Evolutionary conservation across 106 monocot species (phyloP).

Genomic region (Dendrobium chrysotoxum): DNA sequence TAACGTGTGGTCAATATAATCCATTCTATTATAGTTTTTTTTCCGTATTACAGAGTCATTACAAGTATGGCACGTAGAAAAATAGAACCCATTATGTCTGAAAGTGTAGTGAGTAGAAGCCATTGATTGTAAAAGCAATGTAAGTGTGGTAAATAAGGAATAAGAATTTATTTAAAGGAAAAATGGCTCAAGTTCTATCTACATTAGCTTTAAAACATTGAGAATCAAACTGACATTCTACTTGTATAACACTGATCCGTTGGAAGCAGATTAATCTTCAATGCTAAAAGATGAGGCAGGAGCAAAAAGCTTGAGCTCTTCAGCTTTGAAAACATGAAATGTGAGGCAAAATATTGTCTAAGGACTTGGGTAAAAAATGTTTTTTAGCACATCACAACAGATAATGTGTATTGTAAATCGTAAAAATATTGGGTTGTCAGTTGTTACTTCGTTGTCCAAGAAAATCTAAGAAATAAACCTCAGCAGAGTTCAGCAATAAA

Average conservation of each 20-base stretch:
- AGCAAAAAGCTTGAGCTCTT: not conserved
- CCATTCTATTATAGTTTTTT: not conserved
- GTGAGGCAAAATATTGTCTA: not conserved
- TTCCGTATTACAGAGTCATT: not conserved
- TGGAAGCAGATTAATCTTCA: not conserved
- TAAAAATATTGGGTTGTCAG: not conserved
- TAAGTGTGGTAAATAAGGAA: not conserved
- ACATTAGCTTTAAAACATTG: not conserved
- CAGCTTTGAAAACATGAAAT: not conserved
- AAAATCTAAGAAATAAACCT: not conserved
- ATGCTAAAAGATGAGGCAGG: not conserved
- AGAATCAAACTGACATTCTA: not conserved
- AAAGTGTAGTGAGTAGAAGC: not conserved
- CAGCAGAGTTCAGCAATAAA: not conserved
- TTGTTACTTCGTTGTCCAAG: not conserved
- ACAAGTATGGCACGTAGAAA: not conserved
- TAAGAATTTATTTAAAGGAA: not conserved
- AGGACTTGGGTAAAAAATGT: not conserved
- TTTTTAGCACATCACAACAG: not conserved
- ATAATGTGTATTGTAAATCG: not conserved
- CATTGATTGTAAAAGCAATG: not conserved
- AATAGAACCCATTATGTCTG: not conserved
- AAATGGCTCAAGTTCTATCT: not conserved
- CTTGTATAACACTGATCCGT: not conserved
- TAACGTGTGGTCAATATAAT: not conserved